Evolutionary conservation across 2,329 filamentous ascomycete genomes (phyloP).

Genomic region (Rasamsonia emersonii): DNA sequence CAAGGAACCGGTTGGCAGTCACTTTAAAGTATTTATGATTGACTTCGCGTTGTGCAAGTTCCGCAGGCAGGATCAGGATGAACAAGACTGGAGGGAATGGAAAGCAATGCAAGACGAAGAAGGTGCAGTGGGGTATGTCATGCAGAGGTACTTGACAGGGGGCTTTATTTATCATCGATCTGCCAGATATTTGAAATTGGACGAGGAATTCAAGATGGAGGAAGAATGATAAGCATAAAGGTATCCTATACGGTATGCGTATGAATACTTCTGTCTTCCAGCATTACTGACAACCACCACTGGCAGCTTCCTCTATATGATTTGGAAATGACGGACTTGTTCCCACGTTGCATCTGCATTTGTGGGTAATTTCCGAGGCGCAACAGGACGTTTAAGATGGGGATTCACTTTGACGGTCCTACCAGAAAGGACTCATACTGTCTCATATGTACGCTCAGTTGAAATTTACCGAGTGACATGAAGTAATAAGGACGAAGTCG

Average conservation of each 20-base stretch:
- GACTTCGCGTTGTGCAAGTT: conserved; percentile 11
- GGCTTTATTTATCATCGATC: conserved; percentile 13
- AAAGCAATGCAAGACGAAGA: conserved; percentile 14
- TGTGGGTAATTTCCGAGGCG: conserved; percentile 1
- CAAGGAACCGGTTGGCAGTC: not conserved
- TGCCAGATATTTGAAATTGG: conserved; percentile 3
- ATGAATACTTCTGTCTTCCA: not conserved
- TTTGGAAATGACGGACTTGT: not conserved
- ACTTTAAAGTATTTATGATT: conserved; percentile 10
- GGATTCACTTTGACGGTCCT: too few species aligned
- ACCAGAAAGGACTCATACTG: too few species aligned
- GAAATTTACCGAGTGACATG: too few species aligned
- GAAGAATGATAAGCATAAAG: not conserved
- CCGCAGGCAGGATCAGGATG: conserved; percentile 9
- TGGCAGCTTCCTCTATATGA: not conserved
- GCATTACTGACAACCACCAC: not conserved
- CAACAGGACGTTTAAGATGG: too few species aligned
- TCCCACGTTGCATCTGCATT: not conserved
- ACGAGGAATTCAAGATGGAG: conserved; percentile 7
- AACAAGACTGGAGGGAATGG: conserved; percentile 8
- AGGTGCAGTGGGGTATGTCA: conserved; percentile 11
- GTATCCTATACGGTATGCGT: not conserved
- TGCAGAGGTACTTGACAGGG: conserved; percentile 11
- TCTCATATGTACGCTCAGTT: too few species aligned
- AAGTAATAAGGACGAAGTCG: too few species aligned